A percentile compares a stretch with the other conserved stretches of the same genome.
These are phyloP conservation scores for Calophaca sinica DNA, from an alignment of 306 rosid genomes.

Conservation along the genomic window DNA sequence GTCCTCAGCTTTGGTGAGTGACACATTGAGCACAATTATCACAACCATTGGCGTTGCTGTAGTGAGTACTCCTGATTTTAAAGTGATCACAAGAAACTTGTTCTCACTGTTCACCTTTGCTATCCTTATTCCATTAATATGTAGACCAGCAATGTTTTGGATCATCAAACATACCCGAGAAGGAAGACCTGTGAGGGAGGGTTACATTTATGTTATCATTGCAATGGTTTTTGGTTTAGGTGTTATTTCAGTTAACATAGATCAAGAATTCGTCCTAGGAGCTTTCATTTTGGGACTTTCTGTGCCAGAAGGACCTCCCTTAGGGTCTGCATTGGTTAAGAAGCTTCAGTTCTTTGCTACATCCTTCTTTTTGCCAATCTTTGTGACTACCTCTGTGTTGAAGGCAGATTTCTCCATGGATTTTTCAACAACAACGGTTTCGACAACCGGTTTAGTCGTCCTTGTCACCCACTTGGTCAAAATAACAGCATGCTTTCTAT, in stretches of 20 bases:
- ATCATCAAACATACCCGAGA: constrained; percentile 60
- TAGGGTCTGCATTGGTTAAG: constrained; percentile 65
- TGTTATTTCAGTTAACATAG: constrained; percentile 1
- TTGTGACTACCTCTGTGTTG: constrained; percentile 52
- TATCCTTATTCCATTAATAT: background rate
- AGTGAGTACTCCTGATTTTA: accelerated
- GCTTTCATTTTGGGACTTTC: constrained; percentile 66
- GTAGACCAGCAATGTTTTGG: constrained; percentile 64
- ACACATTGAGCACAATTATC: constrained; percentile 9
- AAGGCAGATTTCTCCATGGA: constrained; percentile 45
- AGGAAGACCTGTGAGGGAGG: constrained; percentile 56
- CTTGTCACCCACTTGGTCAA: constrained; percentile 16
- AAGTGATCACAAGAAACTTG: accelerated
- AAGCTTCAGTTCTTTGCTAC: constrained; percentile 52
- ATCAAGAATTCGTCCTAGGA: constrained; percentile 53
- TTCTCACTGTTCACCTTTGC: background rate
- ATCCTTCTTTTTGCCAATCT: constrained; percentile 61
- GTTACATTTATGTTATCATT: constrained; percentile 40
- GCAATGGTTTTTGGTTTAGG: constrained; percentile 47
- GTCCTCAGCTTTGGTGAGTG: constrained; percentile 58
- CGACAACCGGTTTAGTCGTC: background rate
- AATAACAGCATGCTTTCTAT: constrained; percentile 19
- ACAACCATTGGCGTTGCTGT: background rate
- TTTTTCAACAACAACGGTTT: background rate
- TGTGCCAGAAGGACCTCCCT: constrained; percentile 73